Evolutionary conservation across 768 basidiomycete genomes (phyloP).

Genomic region (Lactifluus subvellereus): DNA sequence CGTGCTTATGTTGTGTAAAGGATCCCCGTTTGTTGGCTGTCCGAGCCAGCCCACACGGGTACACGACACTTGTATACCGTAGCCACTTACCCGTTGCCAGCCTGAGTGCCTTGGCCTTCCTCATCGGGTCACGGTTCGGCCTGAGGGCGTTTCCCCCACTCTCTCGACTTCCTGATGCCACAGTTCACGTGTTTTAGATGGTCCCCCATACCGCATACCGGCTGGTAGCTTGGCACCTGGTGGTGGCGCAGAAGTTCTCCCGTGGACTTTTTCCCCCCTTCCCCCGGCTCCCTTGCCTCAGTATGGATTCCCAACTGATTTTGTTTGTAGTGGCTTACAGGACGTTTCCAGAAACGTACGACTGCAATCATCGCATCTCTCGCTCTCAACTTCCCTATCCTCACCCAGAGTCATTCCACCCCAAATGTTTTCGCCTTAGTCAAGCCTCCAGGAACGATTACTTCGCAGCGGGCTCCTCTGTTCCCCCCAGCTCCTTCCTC

Average conservation of each 20-base stretch:
- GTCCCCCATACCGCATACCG: slow-evolving; percentile 35
- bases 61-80: too few species aligned
- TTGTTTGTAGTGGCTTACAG: slow-evolving; percentile 1
- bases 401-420: background rate
- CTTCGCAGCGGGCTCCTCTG: background rate
- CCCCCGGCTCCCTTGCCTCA: slow-evolving; percentile 15
- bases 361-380: background rate
- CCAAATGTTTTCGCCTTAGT: slow-evolving; percentile 3
- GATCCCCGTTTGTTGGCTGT: too few species aligned
- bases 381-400: slow-evolving; percentile 7
- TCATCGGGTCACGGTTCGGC: too few species aligned
- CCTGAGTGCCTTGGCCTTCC: too few species aligned
- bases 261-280: background rate
- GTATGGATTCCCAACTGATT: slow-evolving; percentile 22
- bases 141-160: too few species aligned
- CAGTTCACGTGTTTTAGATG: slow-evolving; percentile 48
- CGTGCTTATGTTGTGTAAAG: background rate
- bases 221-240: slow-evolving; percentile 50
- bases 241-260: slow-evolving; percentile 72
- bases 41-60: too few species aligned
- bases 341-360: slow-evolving; percentile 15
- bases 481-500: background rate
- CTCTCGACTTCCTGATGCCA: slow-evolving; percentile 51
- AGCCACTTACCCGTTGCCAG: too few species aligned
- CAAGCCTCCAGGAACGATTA: slow-evolving; percentile 5